Evolutionary conservation across 768 basidiomycete genomes (phyloP).

Genomic region (Pisolithus marmoratus): DNA sequence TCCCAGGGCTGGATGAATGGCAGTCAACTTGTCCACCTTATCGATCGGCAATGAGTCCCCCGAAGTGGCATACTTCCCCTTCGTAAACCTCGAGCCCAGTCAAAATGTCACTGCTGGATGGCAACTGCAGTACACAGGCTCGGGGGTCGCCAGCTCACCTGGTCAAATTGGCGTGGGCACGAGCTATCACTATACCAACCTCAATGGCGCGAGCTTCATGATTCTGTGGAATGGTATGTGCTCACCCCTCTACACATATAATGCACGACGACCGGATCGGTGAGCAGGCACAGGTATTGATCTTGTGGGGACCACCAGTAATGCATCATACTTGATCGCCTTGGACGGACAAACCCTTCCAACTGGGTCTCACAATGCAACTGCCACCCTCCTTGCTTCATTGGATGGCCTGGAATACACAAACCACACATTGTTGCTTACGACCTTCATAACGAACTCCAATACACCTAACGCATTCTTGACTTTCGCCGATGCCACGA

Average conservation of each 20-base stretch:
- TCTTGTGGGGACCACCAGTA: slow-evolving; percentile 46
- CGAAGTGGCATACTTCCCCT: slow-evolving; percentile 53
- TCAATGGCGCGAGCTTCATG: slow-evolving; percentile 49
- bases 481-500: slow-evolving; percentile 51
- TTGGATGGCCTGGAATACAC: slow-evolving; percentile 42
- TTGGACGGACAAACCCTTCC: slow-evolving; percentile 43
- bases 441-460: slow-evolving; percentile 34
- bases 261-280: not conserved
- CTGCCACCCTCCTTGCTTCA: slow-evolving; percentile 42
- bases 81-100: slow-evolving; percentile 47
- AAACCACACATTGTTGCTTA: slow-evolving; percentile 52
- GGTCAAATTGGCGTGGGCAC: slow-evolving; percentile 49
- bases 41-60: slow-evolving; percentile 66
- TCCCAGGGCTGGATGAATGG: slow-evolving; percentile 28
- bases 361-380: slow-evolving; percentile 18
- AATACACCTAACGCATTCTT: slow-evolving; percentile 35
- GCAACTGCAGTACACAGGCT: slow-evolving; percentile 54
- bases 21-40: slow-evolving; percentile 29
- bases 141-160: slow-evolving; percentile 40
- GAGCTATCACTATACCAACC: slow-evolving; percentile 58
- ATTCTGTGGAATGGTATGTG: slow-evolving; percentile 59
- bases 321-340: slow-evolving; percentile 40
- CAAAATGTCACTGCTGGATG: slow-evolving; percentile 54
- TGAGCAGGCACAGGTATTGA: slow-evolving; percentile 60
- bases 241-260: not conserved